Evolutionary conservation across 352 stramenopile species (phyloP).

Genomic region (Phytophthora nicotianae): DNA sequence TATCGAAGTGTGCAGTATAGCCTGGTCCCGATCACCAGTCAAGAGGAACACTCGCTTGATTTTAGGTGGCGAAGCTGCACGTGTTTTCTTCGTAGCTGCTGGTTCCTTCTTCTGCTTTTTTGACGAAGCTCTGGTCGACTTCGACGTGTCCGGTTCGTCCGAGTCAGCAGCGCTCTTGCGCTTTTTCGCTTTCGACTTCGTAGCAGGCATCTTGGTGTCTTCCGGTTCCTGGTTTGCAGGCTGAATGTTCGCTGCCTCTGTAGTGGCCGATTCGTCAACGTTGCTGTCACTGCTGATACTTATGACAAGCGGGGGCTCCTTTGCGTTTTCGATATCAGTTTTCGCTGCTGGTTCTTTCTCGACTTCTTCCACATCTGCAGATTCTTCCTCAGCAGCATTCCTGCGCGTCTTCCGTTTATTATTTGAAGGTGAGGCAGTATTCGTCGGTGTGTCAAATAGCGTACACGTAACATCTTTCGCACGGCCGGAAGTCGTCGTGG

Average conservation of each 20-base stretch:
- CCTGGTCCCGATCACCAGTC: conserved; percentile 76
- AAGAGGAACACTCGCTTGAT: conserved; percentile 65
- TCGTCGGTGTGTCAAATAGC: conserved; percentile 65
- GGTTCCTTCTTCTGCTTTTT: conserved; percentile 45
- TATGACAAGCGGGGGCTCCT: conserved; percentile 28
- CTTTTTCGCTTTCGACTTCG: conserved; percentile 35
- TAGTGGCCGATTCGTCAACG: conserved; percentile 19
- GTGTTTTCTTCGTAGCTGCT: conserved; percentile 10
- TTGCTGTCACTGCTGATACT: conserved; percentile 33
- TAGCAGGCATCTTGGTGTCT: conserved; percentile 21
- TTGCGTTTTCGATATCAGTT: conserved; percentile 14
- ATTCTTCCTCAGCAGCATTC: conserved; percentile 19
- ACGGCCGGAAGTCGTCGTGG: conserved; percentile 13
- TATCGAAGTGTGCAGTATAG: conserved; percentile 76
- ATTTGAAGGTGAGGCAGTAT: conserved; percentile 19
- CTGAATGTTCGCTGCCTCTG: conserved; percentile 5
- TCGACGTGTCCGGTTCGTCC: conserved; percentile 15
- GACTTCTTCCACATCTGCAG: conserved; percentile 20
- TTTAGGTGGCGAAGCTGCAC: conserved; percentile 12
- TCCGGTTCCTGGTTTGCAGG: conserved; percentile 16
- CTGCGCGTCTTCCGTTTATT: conserved; percentile 28
- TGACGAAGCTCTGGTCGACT: conserved; percentile 16
- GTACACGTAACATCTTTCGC: conserved; percentile 49
- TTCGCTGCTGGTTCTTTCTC: conserved; percentile 26
- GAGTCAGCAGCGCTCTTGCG: conserved; percentile 25